Conservation (phyloP, 306 rosid species). For the Quercus aquifolioides region DNA sequence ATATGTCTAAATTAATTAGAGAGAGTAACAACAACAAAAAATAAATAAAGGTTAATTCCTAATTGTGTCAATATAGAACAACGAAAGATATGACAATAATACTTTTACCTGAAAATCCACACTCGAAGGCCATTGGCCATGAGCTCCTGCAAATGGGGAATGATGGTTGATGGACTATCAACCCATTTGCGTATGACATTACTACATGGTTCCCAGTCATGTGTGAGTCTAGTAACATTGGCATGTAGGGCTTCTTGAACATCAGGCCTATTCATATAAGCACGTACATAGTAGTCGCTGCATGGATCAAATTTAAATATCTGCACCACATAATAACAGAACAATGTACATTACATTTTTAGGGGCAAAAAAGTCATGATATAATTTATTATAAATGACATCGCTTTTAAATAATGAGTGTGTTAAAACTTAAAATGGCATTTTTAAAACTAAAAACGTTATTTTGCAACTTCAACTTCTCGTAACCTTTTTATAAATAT, state of each 20-base stretch:
- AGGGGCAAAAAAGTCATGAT: no score
- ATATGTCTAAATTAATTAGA: no score
- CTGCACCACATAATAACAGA: conserved; percentile 35
- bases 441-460: no score
- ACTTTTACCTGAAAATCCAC: conserved; percentile 77
- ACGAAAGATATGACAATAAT: no score
- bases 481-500: no score
- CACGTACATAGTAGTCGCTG: conserved; percentile 53
- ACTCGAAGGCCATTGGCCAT: conserved; percentile 49
- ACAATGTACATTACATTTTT: background rate
- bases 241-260: conserved; percentile 85
- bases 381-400: background rate
- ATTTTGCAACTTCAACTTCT: no score
- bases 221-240: conserved; percentile 68
- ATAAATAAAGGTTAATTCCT: no score
- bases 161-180: conserved; percentile 52
- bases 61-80: no score
- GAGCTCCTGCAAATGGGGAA: conserved; percentile 62
- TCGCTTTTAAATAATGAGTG: no score
- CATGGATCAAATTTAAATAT: conserved; percentile 61
- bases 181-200: conserved; percentile 30
- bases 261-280: conserved; percentile 60
- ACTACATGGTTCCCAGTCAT: conserved; percentile 85
- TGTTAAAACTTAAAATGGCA: no score
- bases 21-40: no score